These are phyloP conservation scores for Anacardium occidentale DNA, from an alignment of 345 rosid genomes.

Conservation along the genomic window DNA sequence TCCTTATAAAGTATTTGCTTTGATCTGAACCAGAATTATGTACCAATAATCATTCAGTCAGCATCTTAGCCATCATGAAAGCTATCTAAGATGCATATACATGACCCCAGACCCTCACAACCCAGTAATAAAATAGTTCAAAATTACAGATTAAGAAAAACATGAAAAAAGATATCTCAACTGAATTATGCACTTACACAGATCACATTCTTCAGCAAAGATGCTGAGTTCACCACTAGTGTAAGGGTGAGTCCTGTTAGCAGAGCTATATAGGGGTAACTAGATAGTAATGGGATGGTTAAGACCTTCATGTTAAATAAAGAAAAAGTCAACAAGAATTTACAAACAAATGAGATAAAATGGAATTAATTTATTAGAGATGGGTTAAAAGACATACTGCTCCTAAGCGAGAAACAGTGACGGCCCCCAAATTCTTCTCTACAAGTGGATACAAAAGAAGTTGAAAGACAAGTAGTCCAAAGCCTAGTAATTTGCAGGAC, in stretches of 20 bases:
- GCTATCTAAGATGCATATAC: background rate
- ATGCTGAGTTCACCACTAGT: conserved; percentile 39
- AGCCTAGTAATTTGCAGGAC: conserved; percentile 26
- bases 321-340: background rate
- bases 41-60: background rate
- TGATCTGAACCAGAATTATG: background rate
- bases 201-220: conserved; percentile 46
- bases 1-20: background rate
- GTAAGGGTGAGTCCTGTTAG: conserved; percentile 35
- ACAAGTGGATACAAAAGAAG: conserved; percentile 41
- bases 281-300: conserved; percentile 38
- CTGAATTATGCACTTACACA: conserved; percentile 33
- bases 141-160: background rate
- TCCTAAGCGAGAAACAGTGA: conserved; percentile 41
- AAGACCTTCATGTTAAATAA: conserved; percentile 34
- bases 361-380: background rate
- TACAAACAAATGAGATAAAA: background rate
- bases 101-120: background rate
- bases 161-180: background rate
- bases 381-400: conserved; percentile 32
- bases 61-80: background rate
- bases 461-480: conserved; percentile 52
- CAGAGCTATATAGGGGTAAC: conserved; percentile 43
- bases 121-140: background rate
- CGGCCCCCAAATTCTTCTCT: conserved; percentile 45